Base-by-base conservation (phyloP, 805 yeast genomes). In the Cyberlindnera maclurae region DNA sequence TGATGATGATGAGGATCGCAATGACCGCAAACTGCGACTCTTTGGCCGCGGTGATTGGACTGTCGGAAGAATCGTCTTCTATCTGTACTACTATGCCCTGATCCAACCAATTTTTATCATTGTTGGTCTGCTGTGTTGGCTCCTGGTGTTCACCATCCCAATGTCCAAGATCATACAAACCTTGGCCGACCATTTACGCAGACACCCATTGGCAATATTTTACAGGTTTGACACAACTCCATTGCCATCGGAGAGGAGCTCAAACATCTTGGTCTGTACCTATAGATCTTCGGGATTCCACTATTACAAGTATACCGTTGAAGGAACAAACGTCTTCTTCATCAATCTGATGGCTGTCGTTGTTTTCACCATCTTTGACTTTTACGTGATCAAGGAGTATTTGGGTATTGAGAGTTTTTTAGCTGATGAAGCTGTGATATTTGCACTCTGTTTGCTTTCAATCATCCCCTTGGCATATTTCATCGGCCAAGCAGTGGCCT, bases 401-500 rank as follows among this genome's bases (percentile, higher is more conserved):
- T 54, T 71, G 29, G 65, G 63, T 5, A 41, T 61, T 20, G 41
- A 51, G 12, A 43, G 48, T 44, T 1, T 43, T 7, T 33, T 62
- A 13, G 79, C 90, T 2, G 67, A 79, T 51, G 75, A 88, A 15
- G 68, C 79, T 0, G 61, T 79, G 16, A 72, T 87, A 32, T 93
- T 93, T 53, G 67, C 76, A 33, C 63, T 87, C 13, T 83, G 96
- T 58, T 63, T 93, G 41, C 68, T 83, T 35, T 84, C 96, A 2
- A 86, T 93, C 42, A 75, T 93, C 28, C 98, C 98, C 6, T 67
- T 93, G 48, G 97, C 98, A 0, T 90, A 93, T 57, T 93, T 88
- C 62, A 89, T 93, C 51, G 98, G 98, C 4, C 97, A 90, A 61
- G 97, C 97, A 5, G 98, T 93, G n/a, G 98, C 98, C 0, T 89